phyloP scores from a whole-genome alignment of 306 rosid species.

The Prunus persica region DNA sequence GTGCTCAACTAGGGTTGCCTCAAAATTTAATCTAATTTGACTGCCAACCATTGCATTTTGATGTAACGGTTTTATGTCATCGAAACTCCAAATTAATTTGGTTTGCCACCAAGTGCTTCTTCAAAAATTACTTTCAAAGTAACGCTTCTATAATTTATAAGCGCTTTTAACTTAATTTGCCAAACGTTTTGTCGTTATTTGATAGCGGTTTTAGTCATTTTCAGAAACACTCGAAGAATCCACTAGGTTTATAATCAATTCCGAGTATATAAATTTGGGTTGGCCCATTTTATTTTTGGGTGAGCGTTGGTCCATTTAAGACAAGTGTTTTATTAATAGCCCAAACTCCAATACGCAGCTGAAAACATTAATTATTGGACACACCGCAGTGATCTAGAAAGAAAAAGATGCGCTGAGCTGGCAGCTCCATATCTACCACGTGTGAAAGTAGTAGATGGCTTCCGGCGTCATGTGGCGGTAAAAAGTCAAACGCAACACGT shows the following conservation, averaged over 20 bases:
- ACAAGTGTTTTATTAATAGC: background rate
- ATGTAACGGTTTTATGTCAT: no score
- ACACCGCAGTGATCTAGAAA: background rate
- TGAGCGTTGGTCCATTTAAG: background rate
- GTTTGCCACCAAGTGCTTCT: no score
- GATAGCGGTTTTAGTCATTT: no score
- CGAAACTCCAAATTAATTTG: no score
- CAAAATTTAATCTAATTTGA: background rate
- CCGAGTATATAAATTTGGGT: background rate
- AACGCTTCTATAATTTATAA: no score
- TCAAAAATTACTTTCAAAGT: no score
- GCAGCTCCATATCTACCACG: conserved; percentile 21
- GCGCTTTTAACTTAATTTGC: no score
- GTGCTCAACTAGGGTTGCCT: background rate
- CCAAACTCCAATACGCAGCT: background rate
- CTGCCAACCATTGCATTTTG: background rate
- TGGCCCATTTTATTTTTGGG: background rate
- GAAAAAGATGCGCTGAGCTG: conserved; percentile 18
- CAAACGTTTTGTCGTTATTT: no score
- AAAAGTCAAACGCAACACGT: conserved; percentile 22
- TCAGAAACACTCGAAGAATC: no score
- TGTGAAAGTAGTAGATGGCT: conserved; percentile 10
- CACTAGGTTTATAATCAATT: background rate
- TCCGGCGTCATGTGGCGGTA: conserved; percentile 18
- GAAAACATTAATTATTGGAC: background rate